Conservation (phyloP, 2,329 filamentous ascomycete species). For the Sporothrix inflata region DNA sequence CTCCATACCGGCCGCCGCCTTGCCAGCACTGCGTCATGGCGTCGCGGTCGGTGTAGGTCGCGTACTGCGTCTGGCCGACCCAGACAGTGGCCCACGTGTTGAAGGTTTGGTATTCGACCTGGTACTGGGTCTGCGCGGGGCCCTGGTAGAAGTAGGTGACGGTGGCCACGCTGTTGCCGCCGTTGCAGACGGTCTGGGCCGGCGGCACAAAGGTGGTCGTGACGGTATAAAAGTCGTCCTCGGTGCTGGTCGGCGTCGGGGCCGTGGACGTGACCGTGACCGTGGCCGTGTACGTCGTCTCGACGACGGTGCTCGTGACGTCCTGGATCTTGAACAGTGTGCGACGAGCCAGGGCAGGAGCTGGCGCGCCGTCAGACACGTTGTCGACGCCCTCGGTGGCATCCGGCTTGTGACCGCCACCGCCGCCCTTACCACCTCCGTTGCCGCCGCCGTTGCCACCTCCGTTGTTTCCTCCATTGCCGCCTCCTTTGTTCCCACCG, state of each 20-base stretch:
- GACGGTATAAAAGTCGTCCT: slow-evolving; percentile 28
- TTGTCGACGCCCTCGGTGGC: not conserved
- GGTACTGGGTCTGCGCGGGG: slow-evolving; percentile 35
- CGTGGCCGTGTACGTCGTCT: slow-evolving; percentile 28
- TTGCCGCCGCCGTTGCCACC: not conserved
- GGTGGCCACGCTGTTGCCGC: slow-evolving; percentile 29
- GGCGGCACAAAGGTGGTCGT: slow-evolving; percentile 31
- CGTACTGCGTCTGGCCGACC: slow-evolving; percentile 36
- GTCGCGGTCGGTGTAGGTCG: slow-evolving; percentile 34
- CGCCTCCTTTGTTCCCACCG: not conserved
- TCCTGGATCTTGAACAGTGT: slow-evolving; percentile 7
- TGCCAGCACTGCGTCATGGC: slow-evolving; percentile 36
- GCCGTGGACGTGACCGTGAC: slow-evolving; percentile 1
- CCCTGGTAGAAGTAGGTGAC: slow-evolving; percentile 37
- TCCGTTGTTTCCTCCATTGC: not conserved
- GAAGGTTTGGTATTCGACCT: slow-evolving; percentile 35
- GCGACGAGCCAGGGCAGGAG: not conserved
- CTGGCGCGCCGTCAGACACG: not conserved
- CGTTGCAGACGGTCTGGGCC: slow-evolving; percentile 35
- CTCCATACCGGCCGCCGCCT: slow-evolving; percentile 35
- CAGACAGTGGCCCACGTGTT: slow-evolving; percentile 36
- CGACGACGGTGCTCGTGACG: slow-evolving; percentile 26
- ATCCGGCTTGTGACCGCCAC: slow-evolving; percentile 17
- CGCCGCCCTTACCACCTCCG: slow-evolving; percentile 3
- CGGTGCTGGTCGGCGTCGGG: slow-evolving; percentile 22